A percentile compares a stretch with the other conserved stretches of the same genome.
phyloP scores from a whole-genome alignment of 2,329 filamentous ascomycete genomes.

The Xylariaceae sp. region DNA sequence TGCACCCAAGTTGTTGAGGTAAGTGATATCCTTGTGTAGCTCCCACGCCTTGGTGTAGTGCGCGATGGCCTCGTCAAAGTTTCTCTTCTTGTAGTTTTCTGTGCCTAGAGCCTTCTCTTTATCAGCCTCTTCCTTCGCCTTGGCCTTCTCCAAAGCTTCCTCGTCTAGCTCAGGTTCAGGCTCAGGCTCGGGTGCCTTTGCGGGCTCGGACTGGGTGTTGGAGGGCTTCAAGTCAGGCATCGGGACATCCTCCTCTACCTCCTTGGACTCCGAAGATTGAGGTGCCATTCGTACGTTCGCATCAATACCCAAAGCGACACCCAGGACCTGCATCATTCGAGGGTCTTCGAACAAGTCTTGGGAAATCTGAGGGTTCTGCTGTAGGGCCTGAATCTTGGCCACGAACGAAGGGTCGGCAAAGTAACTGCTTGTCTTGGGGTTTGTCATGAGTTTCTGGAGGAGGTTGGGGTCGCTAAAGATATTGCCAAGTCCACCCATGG shows the following conservation, averaged over 20 bases:
- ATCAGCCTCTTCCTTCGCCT: constrained; percentile 88
- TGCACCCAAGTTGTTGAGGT: constrained; percentile 92
- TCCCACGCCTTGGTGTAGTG: constrained; percentile 97
- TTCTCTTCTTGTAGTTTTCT: constrained; percentile 95
- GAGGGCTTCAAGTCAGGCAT: constrained; percentile 63
- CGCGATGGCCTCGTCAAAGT: constrained; percentile 90
- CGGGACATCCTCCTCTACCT: constrained; percentile 64
- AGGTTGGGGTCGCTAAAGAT: constrained; percentile 95
- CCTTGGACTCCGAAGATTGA: constrained; percentile 33
- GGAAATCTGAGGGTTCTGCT: constrained; percentile 73
- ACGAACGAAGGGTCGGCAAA: constrained; percentile 85
- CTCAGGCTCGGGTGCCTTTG: constrained; percentile 44
- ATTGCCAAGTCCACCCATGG: constrained; percentile 70
- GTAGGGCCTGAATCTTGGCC: constrained; percentile 76
- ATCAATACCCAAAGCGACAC: constrained; percentile 88
- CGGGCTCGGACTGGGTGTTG: constrained; percentile 51
- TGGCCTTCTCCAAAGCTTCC: constrained; percentile 75
- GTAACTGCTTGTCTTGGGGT: constrained; percentile 83
- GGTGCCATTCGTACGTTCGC: constrained; percentile 58
- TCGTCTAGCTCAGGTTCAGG: constrained; percentile 70
- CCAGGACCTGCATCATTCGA: constrained; percentile 87
- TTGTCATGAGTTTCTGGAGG: constrained; percentile 81
- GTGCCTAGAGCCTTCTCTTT: constrained; percentile 93
- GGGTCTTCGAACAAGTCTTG: constrained; percentile 83
- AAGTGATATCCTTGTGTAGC: constrained; percentile 89